phyloP scores from a whole-genome alignment of 2,329 filamentous ascomycete genomes.

The Westerdykella ornata region DNA sequence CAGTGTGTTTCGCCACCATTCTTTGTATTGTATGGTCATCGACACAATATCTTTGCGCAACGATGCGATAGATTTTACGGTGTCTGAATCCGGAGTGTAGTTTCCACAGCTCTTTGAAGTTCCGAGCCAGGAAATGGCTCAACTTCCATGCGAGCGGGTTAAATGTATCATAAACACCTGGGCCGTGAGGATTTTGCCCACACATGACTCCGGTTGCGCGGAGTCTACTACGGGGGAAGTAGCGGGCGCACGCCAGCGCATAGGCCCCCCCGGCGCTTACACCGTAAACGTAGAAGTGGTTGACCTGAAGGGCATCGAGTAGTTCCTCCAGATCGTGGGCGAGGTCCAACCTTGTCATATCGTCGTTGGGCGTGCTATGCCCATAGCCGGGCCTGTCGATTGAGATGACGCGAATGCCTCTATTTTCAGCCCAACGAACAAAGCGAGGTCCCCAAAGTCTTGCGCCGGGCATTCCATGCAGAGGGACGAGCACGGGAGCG shows the following conservation, averaged over 20 bases:
- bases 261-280: slow-evolving; percentile 12
- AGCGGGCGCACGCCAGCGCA: slow-evolving; percentile 13
- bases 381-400: slow-evolving; percentile 14
- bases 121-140: no score
- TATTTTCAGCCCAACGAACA: slow-evolving; percentile 1
- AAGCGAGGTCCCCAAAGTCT: background rate
- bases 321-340: slow-evolving; percentile 8
- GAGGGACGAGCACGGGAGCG: background rate
- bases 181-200: background rate
- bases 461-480: background rate
- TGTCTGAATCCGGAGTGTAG: no score
- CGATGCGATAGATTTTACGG: no score
- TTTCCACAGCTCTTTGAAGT: no score
- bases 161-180: no score
- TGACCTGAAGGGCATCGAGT: slow-evolving; percentile 7
- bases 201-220: slow-evolving; percentile 11
- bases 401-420: slow-evolving; percentile 11
- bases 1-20: no score
- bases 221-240: slow-evolving; percentile 11
- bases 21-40: no score
- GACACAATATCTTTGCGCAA: no score
- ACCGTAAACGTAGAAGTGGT: slow-evolving; percentile 10
- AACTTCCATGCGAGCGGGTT: no score
- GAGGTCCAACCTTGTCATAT: slow-evolving; percentile 7
- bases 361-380: slow-evolving; percentile 8